Evolutionary conservation across 345 rosid genomes (phyloP), one percentile per base, ranked within the genome.

Genomic region (Syzygium aqueum): DNA sequence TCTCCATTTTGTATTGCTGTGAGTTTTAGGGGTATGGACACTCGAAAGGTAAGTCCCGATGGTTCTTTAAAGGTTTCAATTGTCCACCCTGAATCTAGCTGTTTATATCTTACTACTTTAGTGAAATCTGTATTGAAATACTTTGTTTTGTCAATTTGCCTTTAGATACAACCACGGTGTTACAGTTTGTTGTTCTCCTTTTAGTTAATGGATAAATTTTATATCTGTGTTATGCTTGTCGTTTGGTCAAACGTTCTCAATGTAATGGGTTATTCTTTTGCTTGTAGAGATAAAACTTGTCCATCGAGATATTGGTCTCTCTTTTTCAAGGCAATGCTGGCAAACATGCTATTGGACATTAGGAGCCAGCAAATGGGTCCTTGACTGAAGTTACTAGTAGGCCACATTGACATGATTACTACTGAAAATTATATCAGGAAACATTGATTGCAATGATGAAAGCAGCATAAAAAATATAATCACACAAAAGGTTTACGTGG

Each of bases 1-100:
- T 97, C 99, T 25, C 94, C 88, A 46, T 91, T 91, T 89, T 96
- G 99, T 89, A 86, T 95, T 90, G 98, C 99, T 90, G 94, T 97
- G 86, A 92, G 95, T 92, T 89, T 61, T 50, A 93, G 99, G 90
- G 98, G 98, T 84, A 89, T 91, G 92, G 96, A 97, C 91, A 88
- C 90, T 89, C 94, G 93, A 89, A 96, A 91, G 95, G 99, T 95
- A 90, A 50, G 90, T 87, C 84, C 59, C 87, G 87, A 87, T 87
- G 82, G 85, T 51, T 56, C 25, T 43, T 78, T 90, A 87, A 84
- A 40, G 56, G 82, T 89, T 46, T 85, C 51, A 49, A 51, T 49
- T 61, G 83, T 50, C 51, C 46, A 9, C 77, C 78, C 46, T 63
- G 87, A 53, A 27, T 61, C 77, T 12, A 3, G 16, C n/a, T 65